Percentiles rank a stretch among this genome's conserved stretches.
Conservation (phyloP, 768 basidiomycete species). For the Leucocoprinus birnbaumii region DNA sequence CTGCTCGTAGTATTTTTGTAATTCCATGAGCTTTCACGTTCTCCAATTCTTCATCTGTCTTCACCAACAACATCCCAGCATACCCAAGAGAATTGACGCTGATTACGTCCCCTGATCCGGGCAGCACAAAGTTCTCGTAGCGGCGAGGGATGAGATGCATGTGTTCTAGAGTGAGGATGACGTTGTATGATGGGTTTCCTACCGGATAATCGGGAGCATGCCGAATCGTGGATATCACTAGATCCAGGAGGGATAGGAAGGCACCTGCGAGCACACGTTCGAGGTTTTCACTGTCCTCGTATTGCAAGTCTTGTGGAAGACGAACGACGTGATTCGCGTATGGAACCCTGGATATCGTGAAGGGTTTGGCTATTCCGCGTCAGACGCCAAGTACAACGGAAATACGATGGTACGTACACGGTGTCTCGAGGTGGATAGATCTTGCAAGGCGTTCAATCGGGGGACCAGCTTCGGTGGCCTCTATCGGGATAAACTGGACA, state of each 20-base stretch:
- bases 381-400: slow-evolving; percentile 1
- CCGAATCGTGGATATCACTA: slow-evolving; percentile 70
- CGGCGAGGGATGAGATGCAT: slow-evolving; percentile 83
- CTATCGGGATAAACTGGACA: slow-evolving; percentile 75
- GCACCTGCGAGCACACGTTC: slow-evolving; percentile 50
- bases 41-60: slow-evolving; percentile 74
- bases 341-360: slow-evolving; percentile 61
- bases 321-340: slow-evolving; percentile 83
- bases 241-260: slow-evolving; percentile 75
- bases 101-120: slow-evolving; percentile 52
- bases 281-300: slow-evolving; percentile 39
- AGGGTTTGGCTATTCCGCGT: slow-evolving; percentile 66
- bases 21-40: slow-evolving; percentile 64
- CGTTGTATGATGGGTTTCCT: slow-evolving; percentile 78
- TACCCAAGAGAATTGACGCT: slow-evolving; percentile 87
- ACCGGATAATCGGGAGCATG: slow-evolving; percentile 60
- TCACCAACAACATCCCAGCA: slow-evolving; percentile 86
- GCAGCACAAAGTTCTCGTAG: slow-evolving; percentile 53
- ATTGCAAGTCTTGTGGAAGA: slow-evolving; percentile 41
- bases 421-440: slow-evolving; percentile 51
- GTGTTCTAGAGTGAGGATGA: slow-evolving; percentile 78
- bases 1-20: slow-evolving; percentile 57
- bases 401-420: slow-evolving; percentile 34
- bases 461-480: slow-evolving; percentile 53
- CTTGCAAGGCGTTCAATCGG: slow-evolving; percentile 76